phyloP scores from a whole-genome alignment of 2,329 filamentous ascomycete genomes.

The Hymenoscyphus repandus region DNA sequence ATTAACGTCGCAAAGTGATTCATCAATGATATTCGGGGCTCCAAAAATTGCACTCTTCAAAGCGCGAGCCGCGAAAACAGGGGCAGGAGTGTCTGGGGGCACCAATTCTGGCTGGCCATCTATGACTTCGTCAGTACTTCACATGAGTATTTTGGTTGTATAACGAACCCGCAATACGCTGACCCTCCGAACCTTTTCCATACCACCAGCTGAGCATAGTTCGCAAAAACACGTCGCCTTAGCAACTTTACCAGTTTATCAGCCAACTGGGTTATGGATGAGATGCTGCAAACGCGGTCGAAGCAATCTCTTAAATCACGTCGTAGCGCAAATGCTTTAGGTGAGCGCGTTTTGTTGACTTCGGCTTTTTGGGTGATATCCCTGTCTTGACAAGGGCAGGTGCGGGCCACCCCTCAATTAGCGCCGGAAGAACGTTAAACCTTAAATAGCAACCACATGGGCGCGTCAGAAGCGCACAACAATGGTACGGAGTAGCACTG shows the following conservation, averaged over 20 bases:
- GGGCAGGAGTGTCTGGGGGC: slow-evolving; percentile 59
- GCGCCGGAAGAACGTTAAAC: slow-evolving; percentile 17
- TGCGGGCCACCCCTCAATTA: slow-evolving; percentile 13
- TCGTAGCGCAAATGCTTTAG: neutral
- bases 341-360: slow-evolving; percentile 23
- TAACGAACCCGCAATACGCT: slow-evolving; percentile 22
- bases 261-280: neutral
- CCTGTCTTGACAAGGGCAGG: slow-evolving; percentile 11
- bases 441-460: slow-evolving; percentile 5
- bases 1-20: slow-evolving; percentile 28
- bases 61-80: slow-evolving; percentile 61
- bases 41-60: slow-evolving; percentile 61
- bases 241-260: neutral
- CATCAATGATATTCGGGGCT: slow-evolving; percentile 41
- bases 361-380: slow-evolving; percentile 12
- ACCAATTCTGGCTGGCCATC: slow-evolving; percentile 34
- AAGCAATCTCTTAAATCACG: neutral
- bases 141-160: neutral
- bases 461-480: too few relatives aligned
- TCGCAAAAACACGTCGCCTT: neutral
- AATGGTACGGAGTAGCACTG: too few relatives aligned
- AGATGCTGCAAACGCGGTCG: neutral
- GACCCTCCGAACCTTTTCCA: slow-evolving; percentile 22
- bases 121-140: slow-evolving; percentile 11
- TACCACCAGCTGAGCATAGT: slow-evolving; percentile 33